Conservation (phyloP, 83 land plant genomes). For the Picea engelmannii region DNA sequence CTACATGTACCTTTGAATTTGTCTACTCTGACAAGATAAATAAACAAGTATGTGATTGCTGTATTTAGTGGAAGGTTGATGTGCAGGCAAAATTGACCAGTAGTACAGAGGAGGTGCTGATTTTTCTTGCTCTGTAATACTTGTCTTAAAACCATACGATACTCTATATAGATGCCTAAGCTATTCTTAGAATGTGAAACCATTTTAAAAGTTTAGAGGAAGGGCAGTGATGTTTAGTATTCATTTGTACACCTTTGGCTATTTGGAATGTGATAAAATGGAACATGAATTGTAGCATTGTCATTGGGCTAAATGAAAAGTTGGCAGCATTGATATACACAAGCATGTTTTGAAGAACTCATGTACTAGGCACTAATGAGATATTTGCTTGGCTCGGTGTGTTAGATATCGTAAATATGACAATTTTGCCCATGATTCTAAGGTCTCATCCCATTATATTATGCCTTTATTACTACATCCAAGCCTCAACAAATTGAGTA, state of each 20-base stretch:
- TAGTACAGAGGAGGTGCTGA: not conserved
- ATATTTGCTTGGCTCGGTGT: too few relatives aligned
- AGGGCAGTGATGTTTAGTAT: not conserved
- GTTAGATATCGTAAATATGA: too few relatives aligned
- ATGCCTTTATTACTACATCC: too few relatives aligned
- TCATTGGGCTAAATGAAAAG: too few relatives aligned
- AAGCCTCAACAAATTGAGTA: too few relatives aligned
- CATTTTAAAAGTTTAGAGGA: not conserved
- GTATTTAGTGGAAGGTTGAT: slow-evolving; percentile 9
- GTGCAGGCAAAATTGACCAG: not conserved
- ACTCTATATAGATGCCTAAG: not conserved
- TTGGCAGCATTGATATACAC: too few relatives aligned
- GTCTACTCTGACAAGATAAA: not conserved
- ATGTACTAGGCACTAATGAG: too few relatives aligned
- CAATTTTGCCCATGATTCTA: too few relatives aligned
- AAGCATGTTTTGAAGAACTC: too few relatives aligned
- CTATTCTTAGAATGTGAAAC: not conserved
- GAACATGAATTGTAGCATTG: not conserved
- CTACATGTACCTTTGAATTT: not conserved
- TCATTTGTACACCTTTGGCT: not conserved
- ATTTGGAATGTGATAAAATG: not conserved
- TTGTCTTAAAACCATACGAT: not conserved
- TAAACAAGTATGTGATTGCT: slow-evolving; percentile 1
- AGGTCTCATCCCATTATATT: too few relatives aligned
- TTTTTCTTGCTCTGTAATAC: not conserved